phyloP scores from a whole-genome alignment of 129 eudicot species.

The Dittrichia graveolens region DNA sequence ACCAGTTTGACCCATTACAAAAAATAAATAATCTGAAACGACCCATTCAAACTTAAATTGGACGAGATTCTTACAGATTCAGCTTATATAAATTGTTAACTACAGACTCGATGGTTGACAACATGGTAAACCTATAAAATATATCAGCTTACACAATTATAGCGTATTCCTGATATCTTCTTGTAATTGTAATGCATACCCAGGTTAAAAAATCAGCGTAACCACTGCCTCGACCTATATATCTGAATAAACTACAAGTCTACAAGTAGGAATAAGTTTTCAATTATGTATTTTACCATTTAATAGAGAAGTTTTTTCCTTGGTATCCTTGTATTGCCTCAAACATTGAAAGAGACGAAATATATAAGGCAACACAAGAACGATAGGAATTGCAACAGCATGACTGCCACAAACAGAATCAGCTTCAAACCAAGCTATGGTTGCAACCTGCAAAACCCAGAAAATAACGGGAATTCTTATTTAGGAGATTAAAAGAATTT shows the following conservation, averaged over 20 bases:
- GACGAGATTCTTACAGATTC: background rate
- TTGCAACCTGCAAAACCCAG: slow-evolving; percentile 70
- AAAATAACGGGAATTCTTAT: slow-evolving; percentile 7
- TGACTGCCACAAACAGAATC: slow-evolving; percentile 98
- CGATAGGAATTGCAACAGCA: slow-evolving; percentile 83
- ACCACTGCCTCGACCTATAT: too few relatives aligned
- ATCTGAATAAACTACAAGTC: slow-evolving; percentile 11
- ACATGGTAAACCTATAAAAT: background rate
- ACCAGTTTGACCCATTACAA: background rate
- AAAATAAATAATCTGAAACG: background rate
- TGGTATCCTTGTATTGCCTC: slow-evolving; percentile 91
- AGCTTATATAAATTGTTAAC: background rate
- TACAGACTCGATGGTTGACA: background rate
- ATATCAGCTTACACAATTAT: background rate
- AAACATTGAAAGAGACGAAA: slow-evolving; percentile 96
- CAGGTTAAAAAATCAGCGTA: background rate
- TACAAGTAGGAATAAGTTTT: background rate
- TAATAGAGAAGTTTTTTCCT: slow-evolving; percentile 72
- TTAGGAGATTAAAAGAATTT: background rate
- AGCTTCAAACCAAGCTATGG: slow-evolving; percentile 98
- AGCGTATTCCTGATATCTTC: background rate
- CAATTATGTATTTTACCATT: slow-evolving; percentile 57
- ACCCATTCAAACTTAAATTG: background rate
- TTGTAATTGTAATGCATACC: background rate
- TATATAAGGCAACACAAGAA: slow-evolving; percentile 86